Evolutionary conservation across 2,329 filamentous ascomycete species (phyloP), one percentile per base, ranked within the genome.

Genomic region (Arachnomyces sp.): DNA sequence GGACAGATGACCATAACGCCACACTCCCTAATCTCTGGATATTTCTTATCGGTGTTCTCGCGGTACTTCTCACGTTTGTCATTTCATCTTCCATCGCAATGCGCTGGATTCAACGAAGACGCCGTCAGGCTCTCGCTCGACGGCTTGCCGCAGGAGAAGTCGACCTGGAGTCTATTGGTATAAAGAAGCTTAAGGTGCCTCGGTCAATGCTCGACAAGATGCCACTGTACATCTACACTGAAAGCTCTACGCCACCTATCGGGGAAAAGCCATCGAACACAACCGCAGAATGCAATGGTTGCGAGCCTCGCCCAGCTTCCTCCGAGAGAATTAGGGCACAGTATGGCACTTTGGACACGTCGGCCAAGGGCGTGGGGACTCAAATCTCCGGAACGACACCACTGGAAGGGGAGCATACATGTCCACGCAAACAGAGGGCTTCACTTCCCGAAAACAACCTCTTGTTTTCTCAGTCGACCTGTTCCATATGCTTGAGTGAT

Each of bases 401-500:
- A 5, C 21, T 9, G 21, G 21, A 25, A 25, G 21, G 21, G 9
- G 21, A 25, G 37, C 28, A 11, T 43, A 46, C 3, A 25, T 39
- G 11, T 35, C 37, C 8, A 31, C 43, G n/a, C 34, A 33, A 14
- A 30, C 29, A 29, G 30, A 38, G 11, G 5, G 31, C 31, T 2
- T 43, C 45, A 2, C 34, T 42, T 45, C 45, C 44, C 43, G 45
- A 34, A 48, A 51, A 52, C 32, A 50, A 54, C 25, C 49, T 60
- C 21, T 59, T 62, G 29, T 71, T 85, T 50, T 78, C 80, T 14
- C 92, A 96, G 57, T 80, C 86, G 0, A 81, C 76, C 2, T 96
- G 92, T 57, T 79, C 86, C n/a, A 95, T 96, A 39, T 98, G 92
- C 56, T 73, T 94, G 1, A 84, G 87, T 40, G 78, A 86, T 44